Evolutionary conservation across 2,329 filamentous ascomycete genomes (phyloP), one percentile per base, ranked within the genome.

Genomic region (Botrytis squamosa): DNA sequence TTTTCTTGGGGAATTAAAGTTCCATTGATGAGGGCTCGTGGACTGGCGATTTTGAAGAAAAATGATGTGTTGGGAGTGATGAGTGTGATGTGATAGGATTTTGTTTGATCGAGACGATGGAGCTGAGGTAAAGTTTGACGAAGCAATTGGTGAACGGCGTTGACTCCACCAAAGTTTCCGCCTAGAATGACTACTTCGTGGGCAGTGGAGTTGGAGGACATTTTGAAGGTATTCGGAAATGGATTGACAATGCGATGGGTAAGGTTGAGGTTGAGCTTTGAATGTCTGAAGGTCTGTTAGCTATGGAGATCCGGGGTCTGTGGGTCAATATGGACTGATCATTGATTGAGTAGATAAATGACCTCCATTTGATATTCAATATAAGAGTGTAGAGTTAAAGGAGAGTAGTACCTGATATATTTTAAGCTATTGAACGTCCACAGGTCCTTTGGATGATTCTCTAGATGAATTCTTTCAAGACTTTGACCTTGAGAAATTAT

Each of bases 161-260:
- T 84, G 4, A 88, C 74, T 49, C 87, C 87, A 16, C 80, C 85
- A 73, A 86, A 88, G 20, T 86, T 87, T 25, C 83, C 86, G 46
- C 87, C 87, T 3, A 89, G 78, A 44, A 89, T 82, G 73, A 88
- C 79, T 72, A 88, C 85, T n/a, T 72, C 25, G 18, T 72, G 71
- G n/a, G 29, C 18, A 49, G 18, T 49, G 55, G 57, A 36, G 38
- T 60, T 38, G 63, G 71, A 72, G 5, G 70, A 59, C 70, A 72
- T 72, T 33, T 22, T 42, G 64, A 72, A 40, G 52, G 22, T 44
- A 62, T 70, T 63, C 22, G 18, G 22, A 20, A 68, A 46, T 38
- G 8, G 46, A 22, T 67, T 40, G 55, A 38, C 8, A 18, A 33
- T 18, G 29, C 1, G 38, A 40, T n/a, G 59, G 44, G n/a, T n/a